A percentile compares a stretch with the other conserved stretches of the same genome.
phyloP scores from a whole-genome alignment of 179 eudicot species.

The Drosera spatulata region DNA sequence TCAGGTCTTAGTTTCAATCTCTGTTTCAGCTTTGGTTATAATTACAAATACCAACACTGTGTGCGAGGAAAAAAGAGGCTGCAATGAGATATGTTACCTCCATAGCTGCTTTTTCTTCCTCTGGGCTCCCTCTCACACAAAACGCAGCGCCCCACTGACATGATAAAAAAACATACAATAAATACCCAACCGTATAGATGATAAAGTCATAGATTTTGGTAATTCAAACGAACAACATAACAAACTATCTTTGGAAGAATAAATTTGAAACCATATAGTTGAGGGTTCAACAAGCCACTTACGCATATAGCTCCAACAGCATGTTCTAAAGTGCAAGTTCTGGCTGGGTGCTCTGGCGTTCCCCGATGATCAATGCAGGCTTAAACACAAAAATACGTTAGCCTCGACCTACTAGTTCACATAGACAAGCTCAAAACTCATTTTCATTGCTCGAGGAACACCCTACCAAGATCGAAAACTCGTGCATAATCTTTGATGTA shows the following conservation, averaged over 20 bases:
- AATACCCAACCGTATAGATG: not conserved
- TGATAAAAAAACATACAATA: not conserved
- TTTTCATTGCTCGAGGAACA: not conserved
- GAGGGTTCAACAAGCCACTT: constrained; percentile 17
- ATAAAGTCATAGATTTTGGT: not conserved
- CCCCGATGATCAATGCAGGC: constrained; percentile 98
- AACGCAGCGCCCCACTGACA: constrained; percentile 93
- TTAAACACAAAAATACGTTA: constrained; percentile 18
- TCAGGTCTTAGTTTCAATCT: too few species aligned
- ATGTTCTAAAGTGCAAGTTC: constrained; percentile 84
- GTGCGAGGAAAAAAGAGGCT: too few species aligned
- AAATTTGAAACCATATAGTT: not conserved
- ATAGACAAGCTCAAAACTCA: not conserved
- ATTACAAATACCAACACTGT: too few species aligned
- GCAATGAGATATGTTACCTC: constrained; percentile 22
- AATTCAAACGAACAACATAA: not conserved
- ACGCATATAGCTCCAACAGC: constrained; percentile 73
- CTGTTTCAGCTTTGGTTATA: too few species aligned
- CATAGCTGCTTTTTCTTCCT: constrained; percentile 70
- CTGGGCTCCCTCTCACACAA: constrained; percentile 77
- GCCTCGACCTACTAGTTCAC: not conserved
- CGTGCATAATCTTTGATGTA: constrained; percentile 77
- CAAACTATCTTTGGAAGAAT: not conserved
- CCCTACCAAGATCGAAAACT: constrained; percentile 86
- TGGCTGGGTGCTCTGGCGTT: constrained; percentile 88